Evolutionary conservation across 2,329 filamentous ascomycete genomes (phyloP).

Genomic region (Whalleya microplaca): DNA sequence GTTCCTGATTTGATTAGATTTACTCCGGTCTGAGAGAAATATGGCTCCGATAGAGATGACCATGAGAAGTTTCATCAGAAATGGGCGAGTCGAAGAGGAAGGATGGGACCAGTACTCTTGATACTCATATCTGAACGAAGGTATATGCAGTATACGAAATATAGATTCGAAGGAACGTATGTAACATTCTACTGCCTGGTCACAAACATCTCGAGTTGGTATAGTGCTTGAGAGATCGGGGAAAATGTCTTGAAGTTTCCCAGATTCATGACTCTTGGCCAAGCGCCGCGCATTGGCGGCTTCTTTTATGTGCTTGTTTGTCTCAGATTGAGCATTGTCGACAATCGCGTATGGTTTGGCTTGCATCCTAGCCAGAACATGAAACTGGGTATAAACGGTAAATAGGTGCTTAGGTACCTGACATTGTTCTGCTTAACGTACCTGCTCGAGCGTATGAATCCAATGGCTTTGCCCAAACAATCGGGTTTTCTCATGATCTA

Average conservation of each 20-base stretch:
- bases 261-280: slow-evolving; percentile 15
- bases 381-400: slow-evolving; percentile 21
- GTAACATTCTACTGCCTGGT: slow-evolving; percentile 27
- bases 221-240: slow-evolving; percentile 18
- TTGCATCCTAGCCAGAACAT: slow-evolving; percentile 22
- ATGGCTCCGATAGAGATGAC: slow-evolving; percentile 30
- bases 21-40: slow-evolving; percentile 23
- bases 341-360: slow-evolving; percentile 11
- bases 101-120: slow-evolving; percentile 21
- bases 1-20: slow-evolving; percentile 23
- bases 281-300: slow-evolving; percentile 13
- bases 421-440: not conserved
- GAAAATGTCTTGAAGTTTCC: slow-evolving; percentile 19
- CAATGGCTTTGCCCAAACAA: slow-evolving; percentile 29
- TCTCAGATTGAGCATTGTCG: slow-evolving; percentile 13
- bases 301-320: slow-evolving; percentile 13
- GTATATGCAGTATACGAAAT: slow-evolving; percentile 31
- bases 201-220: slow-evolving; percentile 21
- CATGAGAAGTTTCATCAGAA: slow-evolving; percentile 31
- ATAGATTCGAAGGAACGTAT: slow-evolving; percentile 30
- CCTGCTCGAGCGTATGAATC: slow-evolving; percentile 27
- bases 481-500: slow-evolving; percentile 26
- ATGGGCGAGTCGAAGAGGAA: not conserved
- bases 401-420: not conserved
- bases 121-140: slow-evolving; percentile 28